These are phyloP conservation scores for Blastobotrys malaysiensis DNA, from an alignment of 1,139 yeast species.

Conservation along the genomic window DNA sequence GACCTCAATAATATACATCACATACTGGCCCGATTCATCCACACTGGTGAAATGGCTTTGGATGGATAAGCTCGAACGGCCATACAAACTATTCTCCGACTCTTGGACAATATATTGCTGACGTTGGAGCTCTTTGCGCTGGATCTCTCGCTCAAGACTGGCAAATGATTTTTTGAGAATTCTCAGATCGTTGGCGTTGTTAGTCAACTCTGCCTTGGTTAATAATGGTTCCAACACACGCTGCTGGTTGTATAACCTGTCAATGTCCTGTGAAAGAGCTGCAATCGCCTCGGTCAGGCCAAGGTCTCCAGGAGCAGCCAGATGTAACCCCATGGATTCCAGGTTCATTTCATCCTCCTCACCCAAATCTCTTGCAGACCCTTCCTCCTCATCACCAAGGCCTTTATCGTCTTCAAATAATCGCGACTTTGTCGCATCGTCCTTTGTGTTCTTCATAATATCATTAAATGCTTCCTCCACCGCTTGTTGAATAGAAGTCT, in stretches of 20 bases:
- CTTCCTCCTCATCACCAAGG: constrained; percentile 9
- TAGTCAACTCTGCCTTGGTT: constrained; percentile 76
- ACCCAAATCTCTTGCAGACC: constrained; percentile 1
- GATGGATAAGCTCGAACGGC: constrained; percentile 60
- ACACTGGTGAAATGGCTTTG: constrained; percentile 54
- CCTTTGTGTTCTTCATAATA: constrained; percentile 39
- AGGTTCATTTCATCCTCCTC: constrained; percentile 11
- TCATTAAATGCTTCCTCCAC: constrained; percentile 68
- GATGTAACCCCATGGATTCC: constrained; percentile 21
- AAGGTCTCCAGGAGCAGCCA: constrained; percentile 67
- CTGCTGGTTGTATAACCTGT: constrained; percentile 55
- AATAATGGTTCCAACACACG: constrained; percentile 60
- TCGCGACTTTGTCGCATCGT: not conserved
- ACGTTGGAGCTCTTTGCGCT: constrained; percentile 62
- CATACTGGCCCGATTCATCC: constrained; percentile 54
- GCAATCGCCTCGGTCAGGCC: constrained; percentile 63
- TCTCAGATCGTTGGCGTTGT: constrained; percentile 62
- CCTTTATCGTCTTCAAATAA: constrained; percentile 7
- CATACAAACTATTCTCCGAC: constrained; percentile 70
- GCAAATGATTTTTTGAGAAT: constrained; percentile 60
- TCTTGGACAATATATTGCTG: constrained; percentile 84
- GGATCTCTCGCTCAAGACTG: constrained; percentile 64
- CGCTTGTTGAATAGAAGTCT: constrained; percentile 34
- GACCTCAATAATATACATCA: constrained; percentile 72
- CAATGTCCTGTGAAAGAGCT: constrained; percentile 52